Percentiles rank a stretch among this genome's conserved stretches.
Conservation (phyloP, 1,284 basidiomycete genomes). For the Anthracocystis walkeri region DNA sequence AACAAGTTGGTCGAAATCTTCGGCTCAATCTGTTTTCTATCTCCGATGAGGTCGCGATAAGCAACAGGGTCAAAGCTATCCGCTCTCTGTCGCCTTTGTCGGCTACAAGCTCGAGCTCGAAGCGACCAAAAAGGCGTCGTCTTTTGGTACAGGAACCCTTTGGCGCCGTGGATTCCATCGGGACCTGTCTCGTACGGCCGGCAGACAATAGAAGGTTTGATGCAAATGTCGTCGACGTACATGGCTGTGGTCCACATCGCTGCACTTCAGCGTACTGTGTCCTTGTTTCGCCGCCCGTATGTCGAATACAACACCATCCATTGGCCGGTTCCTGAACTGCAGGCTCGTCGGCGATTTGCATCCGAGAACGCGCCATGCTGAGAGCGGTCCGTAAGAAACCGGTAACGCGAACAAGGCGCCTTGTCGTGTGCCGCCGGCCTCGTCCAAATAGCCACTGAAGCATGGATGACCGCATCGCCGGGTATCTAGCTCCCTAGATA, state of each 20-base stretch:
- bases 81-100: neutral
- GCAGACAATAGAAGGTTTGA: neutral
- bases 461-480: neutral
- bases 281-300: neutral
- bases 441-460: neutral
- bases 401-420: neutral
- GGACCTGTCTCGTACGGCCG: no score
- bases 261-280: neutral
- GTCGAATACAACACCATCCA: neutral
- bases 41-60: slow-evolving; percentile 29
- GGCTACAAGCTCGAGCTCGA: neutral
- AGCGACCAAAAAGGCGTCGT: neutral
- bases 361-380: neutral
- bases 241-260: neutral
- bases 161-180: neutral
- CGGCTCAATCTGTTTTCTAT: slow-evolving; percentile 27
- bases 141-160: neutral
- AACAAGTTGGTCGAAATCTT: slow-evolving; percentile 1
- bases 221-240: slow-evolving; percentile 15
- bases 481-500: neutral
- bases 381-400: neutral
- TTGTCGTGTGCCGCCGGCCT: neutral
- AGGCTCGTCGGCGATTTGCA: neutral
- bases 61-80: slow-evolving; percentile 3
- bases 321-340: slow-evolving; percentile 3